Evolutionary conservation across 1,284 basidiomycete species (phyloP), one percentile per base, ranked within the genome.

Genomic region (Wallemia mellicola): DNA sequence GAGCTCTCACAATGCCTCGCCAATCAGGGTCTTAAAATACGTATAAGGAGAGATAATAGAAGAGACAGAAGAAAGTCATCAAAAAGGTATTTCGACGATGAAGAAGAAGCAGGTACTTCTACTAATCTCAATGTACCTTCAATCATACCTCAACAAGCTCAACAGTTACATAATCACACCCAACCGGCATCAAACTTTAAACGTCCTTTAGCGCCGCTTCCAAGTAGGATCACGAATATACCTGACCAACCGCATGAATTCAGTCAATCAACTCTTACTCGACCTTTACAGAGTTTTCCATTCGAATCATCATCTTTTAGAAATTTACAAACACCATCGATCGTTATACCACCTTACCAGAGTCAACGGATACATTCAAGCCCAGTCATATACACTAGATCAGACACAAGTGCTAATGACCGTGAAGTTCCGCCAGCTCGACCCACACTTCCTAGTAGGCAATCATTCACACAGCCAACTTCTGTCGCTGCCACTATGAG

Each of bases 21-120:
- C 11, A 83, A 87, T 66, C 87, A 92, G 70, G 87, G 87, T 2
- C 83, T 91, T 68, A 89, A 91, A 70, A 88, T 92, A 58, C 79
- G 87, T 26, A 88, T 91, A 38, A 78, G 86, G 54, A 88, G 87
- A 68, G 85, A 88, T 64, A 85, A 48, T n/a, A 11, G 38, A 11
- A 11, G 38, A 5, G 38, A 48, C 38, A 48, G 38, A 48, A 11
- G 38, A 11, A 48, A 48, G n/a, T 48, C 38, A 3, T 11, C 9
- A 5, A 48, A 48, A n/a, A 11, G 38, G 5, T 48, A 48, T n/a
- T 48, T 11, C 38, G 38, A 48, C 14, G 14, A 11, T 48, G 38
- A 48, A 5, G 38, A 48, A 3, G 38, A 48, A 17, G 38, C 5
- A 7, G 28, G 28, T 30, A 17, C 9, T 17, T 7, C 9, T 17